Percentiles rank a stretch among this genome's conserved stretches.
Evolutionary conservation across 352 stramenopile genomes (phyloP).

Genomic region (Hyaloperonospora arabidopsidis): DNA sequence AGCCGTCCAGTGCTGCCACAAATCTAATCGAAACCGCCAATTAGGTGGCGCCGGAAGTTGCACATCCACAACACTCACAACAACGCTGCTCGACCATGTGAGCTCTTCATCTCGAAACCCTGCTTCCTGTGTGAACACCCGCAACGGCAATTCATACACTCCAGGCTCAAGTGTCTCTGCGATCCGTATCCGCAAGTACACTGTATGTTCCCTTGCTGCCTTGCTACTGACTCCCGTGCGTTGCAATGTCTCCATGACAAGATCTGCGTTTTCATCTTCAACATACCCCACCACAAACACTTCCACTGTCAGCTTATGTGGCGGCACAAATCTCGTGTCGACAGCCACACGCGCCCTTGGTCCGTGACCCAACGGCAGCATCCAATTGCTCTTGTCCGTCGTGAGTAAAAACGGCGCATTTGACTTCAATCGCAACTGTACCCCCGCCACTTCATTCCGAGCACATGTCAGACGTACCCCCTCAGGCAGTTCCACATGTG

Average conservation of each 20-base stretch:
- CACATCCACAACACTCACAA: constrained; percentile 47
- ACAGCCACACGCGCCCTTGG: constrained; percentile 48
- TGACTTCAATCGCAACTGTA: constrained; percentile 49
- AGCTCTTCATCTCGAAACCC: constrained; percentile 63
- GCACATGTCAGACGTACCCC: constrained; percentile 38
- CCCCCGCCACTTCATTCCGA: constrained; percentile 47
- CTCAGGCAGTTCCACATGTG: constrained; percentile 29
- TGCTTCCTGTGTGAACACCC: constrained; percentile 53
- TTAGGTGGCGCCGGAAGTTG: constrained; percentile 36
- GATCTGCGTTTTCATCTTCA: constrained; percentile 46
- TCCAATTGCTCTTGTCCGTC: constrained; percentile 52
- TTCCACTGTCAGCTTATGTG: constrained; percentile 38
- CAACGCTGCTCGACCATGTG: constrained; percentile 51
- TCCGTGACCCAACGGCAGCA: constrained; percentile 45
- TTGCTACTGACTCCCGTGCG: constrained; percentile 25
- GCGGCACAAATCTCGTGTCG: constrained; percentile 48
- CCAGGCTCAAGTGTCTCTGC: constrained; percentile 27
- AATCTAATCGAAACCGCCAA: constrained; percentile 63
- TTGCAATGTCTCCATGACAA: constrained; percentile 56
- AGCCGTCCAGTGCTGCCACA: constrained; percentile 69
- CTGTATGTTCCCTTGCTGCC: constrained; percentile 32
- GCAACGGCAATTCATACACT: constrained; percentile 56
- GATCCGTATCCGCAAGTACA: constrained; percentile 56
- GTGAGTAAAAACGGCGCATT: constrained; percentile 46
- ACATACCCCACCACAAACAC: constrained; percentile 52